These are phyloP conservation scores for Flammula alnicola DNA, from an alignment of 1,284 basidiomycete genomes.

Conservation along the genomic window DNA sequence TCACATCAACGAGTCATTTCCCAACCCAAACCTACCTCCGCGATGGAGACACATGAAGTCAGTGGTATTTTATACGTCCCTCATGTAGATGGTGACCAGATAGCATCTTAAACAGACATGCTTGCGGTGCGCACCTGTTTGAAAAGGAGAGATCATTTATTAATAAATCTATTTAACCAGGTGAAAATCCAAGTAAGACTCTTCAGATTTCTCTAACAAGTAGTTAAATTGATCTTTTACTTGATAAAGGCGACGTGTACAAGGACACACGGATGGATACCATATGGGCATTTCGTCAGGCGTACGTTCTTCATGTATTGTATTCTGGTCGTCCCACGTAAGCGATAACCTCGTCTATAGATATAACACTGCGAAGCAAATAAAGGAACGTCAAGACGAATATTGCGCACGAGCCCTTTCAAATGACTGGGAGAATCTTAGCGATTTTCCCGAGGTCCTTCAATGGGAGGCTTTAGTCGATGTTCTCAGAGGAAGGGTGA, in stretches of 20 bases:
- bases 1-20: conserved; percentile 44
- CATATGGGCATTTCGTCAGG: conserved; percentile 60
- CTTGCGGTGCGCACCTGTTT: conserved; percentile 50
- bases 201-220: too few species aligned
- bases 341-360: conserved; percentile 35
- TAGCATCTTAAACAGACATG: conserved; percentile 47
- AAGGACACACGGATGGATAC: conserved; percentile 60
- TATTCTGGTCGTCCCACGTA: not conserved
- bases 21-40: conserved; percentile 39
- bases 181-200: conserved; percentile 51
- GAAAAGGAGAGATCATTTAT: conserved; percentile 2
- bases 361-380: conserved; percentile 70
- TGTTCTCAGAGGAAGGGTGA: conserved; percentile 77
- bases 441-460: conserved; percentile 74
- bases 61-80: conserved; percentile 18
- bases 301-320: conserved; percentile 35
- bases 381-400: conserved; percentile 74
- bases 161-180: conserved; percentile 30
- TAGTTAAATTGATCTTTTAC: not conserved
- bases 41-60: conserved; percentile 67
- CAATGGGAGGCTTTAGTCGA: conserved; percentile 86
- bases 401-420: conserved; percentile 62
- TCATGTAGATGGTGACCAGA: not conserved
- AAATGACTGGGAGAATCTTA: conserved; percentile 62
- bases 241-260: conserved; percentile 46